Conservation (phyloP, 768 basidiomycete species). For the Boletus tomentosulus region DNA sequence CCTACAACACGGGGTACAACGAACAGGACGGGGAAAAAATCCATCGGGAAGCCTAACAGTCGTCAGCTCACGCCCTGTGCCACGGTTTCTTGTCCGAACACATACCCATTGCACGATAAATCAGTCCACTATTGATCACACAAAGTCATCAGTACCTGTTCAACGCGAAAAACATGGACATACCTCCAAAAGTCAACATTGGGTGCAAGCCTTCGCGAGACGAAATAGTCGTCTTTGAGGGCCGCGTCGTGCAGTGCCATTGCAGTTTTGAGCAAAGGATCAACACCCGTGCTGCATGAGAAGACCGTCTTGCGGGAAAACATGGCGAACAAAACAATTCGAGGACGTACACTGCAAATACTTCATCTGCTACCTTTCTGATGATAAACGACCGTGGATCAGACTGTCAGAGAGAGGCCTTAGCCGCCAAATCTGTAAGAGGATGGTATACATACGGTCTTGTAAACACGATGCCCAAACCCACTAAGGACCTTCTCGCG, state of each 20-base stretch:
- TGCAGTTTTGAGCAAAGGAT: conserved; percentile 82
- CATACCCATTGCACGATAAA: conserved; percentile 89
- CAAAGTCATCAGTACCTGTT: not conserved
- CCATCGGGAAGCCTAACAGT: conserved; percentile 75
- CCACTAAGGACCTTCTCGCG: conserved; percentile 87
- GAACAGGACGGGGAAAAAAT: conserved; percentile 93
- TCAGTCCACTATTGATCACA: conserved; percentile 56
- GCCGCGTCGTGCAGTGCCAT: conserved; percentile 87
- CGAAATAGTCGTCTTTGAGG: conserved; percentile 88
- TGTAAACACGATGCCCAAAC: conserved; percentile 85
- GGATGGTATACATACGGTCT: conserved; percentile 46
- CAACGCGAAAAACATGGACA: not conserved
- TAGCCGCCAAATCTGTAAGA: not conserved
- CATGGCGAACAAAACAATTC: not conserved
- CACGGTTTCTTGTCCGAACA: not conserved
- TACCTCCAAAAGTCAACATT: conserved; percentile 88
- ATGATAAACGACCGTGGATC: conserved; percentile 91
- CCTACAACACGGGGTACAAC: conserved; percentile 90
- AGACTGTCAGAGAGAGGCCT: conserved; percentile 43
- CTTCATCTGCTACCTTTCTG: conserved; percentile 84
- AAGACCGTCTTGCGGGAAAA: not conserved
- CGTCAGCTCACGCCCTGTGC: not conserved
- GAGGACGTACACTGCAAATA: conserved; percentile 73
- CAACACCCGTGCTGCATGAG: conserved; percentile 66
- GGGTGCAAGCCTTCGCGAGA: conserved; percentile 74